Evolutionary conservation across 2,329 filamentous ascomycete species (phyloP).

Genomic region (Fusarium chlamydosporum): DNA sequence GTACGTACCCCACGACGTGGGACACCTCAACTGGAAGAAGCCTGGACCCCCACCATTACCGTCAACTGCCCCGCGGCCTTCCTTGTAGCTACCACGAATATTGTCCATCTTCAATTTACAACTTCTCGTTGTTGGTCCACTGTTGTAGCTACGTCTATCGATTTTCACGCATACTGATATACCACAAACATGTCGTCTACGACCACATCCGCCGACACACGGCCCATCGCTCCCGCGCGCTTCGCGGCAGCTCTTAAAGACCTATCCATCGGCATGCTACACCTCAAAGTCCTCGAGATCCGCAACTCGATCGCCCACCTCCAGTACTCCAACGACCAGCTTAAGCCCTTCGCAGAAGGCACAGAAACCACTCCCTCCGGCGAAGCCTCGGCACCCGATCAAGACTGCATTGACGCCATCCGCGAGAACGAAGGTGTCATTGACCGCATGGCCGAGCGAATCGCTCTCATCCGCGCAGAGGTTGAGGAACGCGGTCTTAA

Average conservation of each 20-base stretch:
- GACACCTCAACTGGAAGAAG: conserved; percentile 28
- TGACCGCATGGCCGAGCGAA: conserved; percentile 74
- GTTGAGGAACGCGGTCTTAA: conserved; percentile 70
- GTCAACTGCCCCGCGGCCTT: conserved; percentile 36
- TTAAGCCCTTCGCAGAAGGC: conserved; percentile 75
- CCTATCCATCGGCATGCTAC: conserved; percentile 75
- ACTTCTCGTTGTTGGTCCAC: not conserved
- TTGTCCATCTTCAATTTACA: conserved; percentile 4
- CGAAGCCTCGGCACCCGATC: conserved; percentile 63
- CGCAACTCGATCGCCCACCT: conserved; percentile 82
- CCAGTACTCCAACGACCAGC: conserved; percentile 79
- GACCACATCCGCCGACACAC: conserved; percentile 70
- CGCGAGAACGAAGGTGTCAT: conserved; percentile 79
- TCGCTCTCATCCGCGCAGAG: conserved; percentile 74
- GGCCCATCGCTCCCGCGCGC: conserved; percentile 72
- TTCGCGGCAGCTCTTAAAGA: conserved; percentile 78
- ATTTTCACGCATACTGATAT: not conserved
- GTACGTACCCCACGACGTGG: conserved; percentile 40
- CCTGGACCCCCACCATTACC: conserved; percentile 44
- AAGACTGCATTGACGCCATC: conserved; percentile 81
- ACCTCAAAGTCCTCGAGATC: conserved; percentile 81
- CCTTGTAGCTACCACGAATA: conserved; percentile 13
- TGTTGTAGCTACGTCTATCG: not conserved
- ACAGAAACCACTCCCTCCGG: conserved; percentile 52
- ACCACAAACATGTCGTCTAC: conserved; percentile 62